phyloP scores from a whole-genome alignment of 2,329 filamentous ascomycete genomes.

The Aspergillus flavus region DNA sequence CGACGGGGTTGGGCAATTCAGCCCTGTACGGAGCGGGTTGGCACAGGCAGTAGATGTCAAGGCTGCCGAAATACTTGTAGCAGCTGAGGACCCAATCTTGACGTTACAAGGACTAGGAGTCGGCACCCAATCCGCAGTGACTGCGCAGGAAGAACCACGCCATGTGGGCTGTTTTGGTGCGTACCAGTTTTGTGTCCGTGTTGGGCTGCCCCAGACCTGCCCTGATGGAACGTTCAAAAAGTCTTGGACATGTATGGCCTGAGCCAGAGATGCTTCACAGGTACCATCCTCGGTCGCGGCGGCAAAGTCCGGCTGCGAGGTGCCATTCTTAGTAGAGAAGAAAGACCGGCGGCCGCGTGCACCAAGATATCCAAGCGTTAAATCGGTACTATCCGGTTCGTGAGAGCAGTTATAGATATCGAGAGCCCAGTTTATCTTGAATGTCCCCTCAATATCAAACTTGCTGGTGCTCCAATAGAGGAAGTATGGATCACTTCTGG shows the following conservation, averaged over 20 bases:
- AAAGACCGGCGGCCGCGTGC: background rate
- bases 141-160: no score
- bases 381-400: background rate
- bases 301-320: slow-evolving; percentile 5
- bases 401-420: background rate
- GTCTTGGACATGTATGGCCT: background rate
- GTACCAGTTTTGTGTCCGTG: no score
- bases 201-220: background rate
- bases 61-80: slow-evolving; percentile 11
- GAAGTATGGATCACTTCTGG: slow-evolving; percentile 3
- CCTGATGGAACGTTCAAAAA: background rate
- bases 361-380: background rate
- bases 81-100: slow-evolving; percentile 10
- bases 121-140: background rate
- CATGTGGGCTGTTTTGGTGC: no score
- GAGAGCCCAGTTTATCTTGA: background rate
- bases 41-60: slow-evolving; percentile 6
- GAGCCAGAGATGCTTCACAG: slow-evolving; percentile 4
- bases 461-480: background rate
- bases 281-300: slow-evolving; percentile 3
- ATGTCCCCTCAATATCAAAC: slow-evolving; percentile 1
- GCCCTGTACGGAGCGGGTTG: background rate
- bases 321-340: slow-evolving; percentile 10
- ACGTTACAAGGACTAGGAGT: slow-evolving; percentile 14
- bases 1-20: slow-evolving; percentile 7